Percentiles rank a stretch among this genome's conserved stretches.
These are phyloP conservation scores for Boletellus emodensis DNA, from an alignment of 768 basidiomycete genomes.

Conservation along the genomic window DNA sequence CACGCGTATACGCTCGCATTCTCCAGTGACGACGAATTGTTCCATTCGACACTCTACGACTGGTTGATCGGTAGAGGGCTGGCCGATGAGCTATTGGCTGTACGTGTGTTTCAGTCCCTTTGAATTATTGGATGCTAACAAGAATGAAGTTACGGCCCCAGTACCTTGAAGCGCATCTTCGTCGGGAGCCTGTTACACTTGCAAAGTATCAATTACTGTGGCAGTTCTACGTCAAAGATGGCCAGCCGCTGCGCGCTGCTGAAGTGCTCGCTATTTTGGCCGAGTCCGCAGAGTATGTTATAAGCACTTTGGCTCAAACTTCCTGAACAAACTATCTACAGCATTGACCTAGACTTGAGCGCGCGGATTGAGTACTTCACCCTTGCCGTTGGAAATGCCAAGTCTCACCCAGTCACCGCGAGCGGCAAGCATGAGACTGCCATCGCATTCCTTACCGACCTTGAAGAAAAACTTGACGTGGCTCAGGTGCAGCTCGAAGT, in stretches of 20 bases:
- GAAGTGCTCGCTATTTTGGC: conserved; percentile 80
- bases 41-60: conserved; percentile 91
- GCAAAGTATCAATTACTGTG: conserved; percentile 87
- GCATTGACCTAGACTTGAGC: conserved; percentile 65
- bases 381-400: conserved; percentile 92
- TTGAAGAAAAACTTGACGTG: conserved; percentile 96
- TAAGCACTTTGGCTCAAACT: neutral
- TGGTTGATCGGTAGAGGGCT: conserved; percentile 81
- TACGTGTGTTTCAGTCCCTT: conserved; percentile 32
- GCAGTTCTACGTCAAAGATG: conserved; percentile 96
- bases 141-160: conserved; percentile 68
- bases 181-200: conserved; percentile 72
- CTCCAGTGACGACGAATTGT: conserved; percentile 82
- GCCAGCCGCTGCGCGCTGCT: conserved; percentile 83
- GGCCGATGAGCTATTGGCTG: conserved; percentile 89
- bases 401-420: conserved; percentile 83
- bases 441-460: conserved; percentile 90
- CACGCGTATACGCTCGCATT: conserved; percentile 88
- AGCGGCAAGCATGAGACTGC: conserved; percentile 80
- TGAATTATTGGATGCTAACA: conserved; percentile 9
- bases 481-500: conserved; percentile 96
- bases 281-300: conserved; percentile 72
- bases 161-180: conserved; percentile 86
- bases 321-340: conserved; percentile 25
- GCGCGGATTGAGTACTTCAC: conserved; percentile 88